Percentiles rank a stretch among this genome's conserved stretches.
Conservation (phyloP, 1,139 yeast species). For the Candida sp. region DNA sequence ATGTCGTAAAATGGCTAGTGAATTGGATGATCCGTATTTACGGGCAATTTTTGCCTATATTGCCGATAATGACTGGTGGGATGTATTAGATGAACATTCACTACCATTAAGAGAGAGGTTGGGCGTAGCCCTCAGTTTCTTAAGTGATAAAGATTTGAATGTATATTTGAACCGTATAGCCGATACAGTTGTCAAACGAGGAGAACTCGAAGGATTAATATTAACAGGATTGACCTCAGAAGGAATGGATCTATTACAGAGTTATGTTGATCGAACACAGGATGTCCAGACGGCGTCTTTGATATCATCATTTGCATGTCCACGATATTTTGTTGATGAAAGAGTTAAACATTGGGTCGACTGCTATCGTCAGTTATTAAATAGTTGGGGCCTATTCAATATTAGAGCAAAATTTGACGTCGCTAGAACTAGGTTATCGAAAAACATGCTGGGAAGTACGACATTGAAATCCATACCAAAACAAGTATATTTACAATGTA, state of each 20-base stretch:
- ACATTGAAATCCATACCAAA: slow-evolving; percentile 57
- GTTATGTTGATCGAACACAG: slow-evolving; percentile 84
- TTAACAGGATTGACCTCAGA: slow-evolving; percentile 86
- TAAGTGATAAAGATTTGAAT: slow-evolving; percentile 73
- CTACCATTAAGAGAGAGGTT: slow-evolving; percentile 84
- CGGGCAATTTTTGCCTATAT: slow-evolving; percentile 92
- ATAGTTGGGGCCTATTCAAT: slow-evolving; percentile 81
- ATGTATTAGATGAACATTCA: slow-evolving; percentile 86
- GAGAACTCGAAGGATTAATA: slow-evolving; percentile 88
- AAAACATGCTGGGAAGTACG: slow-evolving; percentile 44
- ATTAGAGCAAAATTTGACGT: slow-evolving; percentile 86
- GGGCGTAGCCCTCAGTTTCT: slow-evolving; percentile 84
- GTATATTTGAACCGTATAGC: slow-evolving; percentile 68
- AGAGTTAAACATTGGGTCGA: slow-evolving; percentile 78
- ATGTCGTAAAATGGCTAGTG: slow-evolving; percentile 84
- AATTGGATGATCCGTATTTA: slow-evolving; percentile 83
- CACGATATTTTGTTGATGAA: slow-evolving; percentile 70
- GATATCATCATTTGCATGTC: slow-evolving; percentile 76
- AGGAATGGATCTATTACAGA: slow-evolving; percentile 79
- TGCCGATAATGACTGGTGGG: slow-evolving; percentile 97
- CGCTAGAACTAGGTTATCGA: slow-evolving; percentile 63
- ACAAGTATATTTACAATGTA: slow-evolving; percentile 79
- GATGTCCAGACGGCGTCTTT: slow-evolving; percentile 94
- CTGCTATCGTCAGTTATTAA: slow-evolving; percentile 69
- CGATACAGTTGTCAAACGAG: slow-evolving; percentile 66